Evolutionary conservation across 2,329 filamentous ascomycete species (phyloP), one percentile per base, ranked within the genome.

Genomic region (Fonsecaea pugnacius): DNA sequence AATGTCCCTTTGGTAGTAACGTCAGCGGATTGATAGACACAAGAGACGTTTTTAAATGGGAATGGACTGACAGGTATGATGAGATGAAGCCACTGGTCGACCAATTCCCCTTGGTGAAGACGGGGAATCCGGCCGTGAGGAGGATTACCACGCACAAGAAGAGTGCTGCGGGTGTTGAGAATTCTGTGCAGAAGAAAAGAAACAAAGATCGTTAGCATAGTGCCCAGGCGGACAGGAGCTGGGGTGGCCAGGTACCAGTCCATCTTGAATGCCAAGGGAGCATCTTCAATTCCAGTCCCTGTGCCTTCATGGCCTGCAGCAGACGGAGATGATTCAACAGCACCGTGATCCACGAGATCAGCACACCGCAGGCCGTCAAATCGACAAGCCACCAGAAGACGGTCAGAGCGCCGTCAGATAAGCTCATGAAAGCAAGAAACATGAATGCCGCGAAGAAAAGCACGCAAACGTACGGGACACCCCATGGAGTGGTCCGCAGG

Each of bases 341-440:
- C 64, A 88, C 86, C 0, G 81, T 77, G 1, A 80, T 83, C 88
- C 88, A 90, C 1, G 84, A 87, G 6, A 90, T 80, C 51, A 90
- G 72, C 2, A 88, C 86, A 7, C 86, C 87, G 4, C 84, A 85
- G 0, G 87, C 82, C 0, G 86, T 88, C 46, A 90, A 73, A 58
- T 85, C 78, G 12, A 89, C 80, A 9, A 90, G 78, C 86, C 87
- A 90, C 75, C 80, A 87, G 69, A 90, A 90, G 4, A 88, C 87
- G 0, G 83, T 87, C 69, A 88, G 75, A 0, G 87, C 87, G 16
- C 80, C 78, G 30, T 78, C 62, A 18, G 69, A 71, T 32, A 71
- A 72, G 70, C 69, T 70, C 69, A 71, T 71, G 53, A 71, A 70
- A 6, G 68, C 63, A 18, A 70, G 62, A 52, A 71, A 70, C 69